Percentiles rank a stretch among this genome's conserved stretches.
Evolutionary conservation across 2,329 filamentous ascomycete genomes (phyloP).

Genomic region (Acarospora socialis): DNA sequence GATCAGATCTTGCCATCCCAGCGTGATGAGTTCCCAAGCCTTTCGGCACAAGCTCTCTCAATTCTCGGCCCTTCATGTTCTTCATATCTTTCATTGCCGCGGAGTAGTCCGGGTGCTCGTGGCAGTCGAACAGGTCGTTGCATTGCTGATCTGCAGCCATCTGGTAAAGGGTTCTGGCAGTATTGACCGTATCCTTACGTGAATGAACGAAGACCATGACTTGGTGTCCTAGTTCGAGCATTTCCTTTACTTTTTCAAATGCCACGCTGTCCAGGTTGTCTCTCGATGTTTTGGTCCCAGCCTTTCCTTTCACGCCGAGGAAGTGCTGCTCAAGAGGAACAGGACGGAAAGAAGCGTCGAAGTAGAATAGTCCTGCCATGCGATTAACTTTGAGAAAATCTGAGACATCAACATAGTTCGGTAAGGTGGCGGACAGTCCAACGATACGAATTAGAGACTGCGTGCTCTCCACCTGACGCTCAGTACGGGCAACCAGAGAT

Average conservation of each 20-base stretch:
- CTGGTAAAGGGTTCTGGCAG: slow-evolving; percentile 71
- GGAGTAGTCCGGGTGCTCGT: slow-evolving; percentile 63
- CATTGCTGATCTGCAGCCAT: slow-evolving; percentile 72
- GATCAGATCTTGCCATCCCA: slow-evolving; percentile 85
- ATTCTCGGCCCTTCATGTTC: slow-evolving; percentile 67
- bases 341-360: slow-evolving; percentile 87
- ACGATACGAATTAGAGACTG: slow-evolving; percentile 95
- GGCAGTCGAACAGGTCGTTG: slow-evolving; percentile 70
- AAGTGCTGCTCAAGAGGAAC: slow-evolving; percentile 97
- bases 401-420: slow-evolving; percentile 92
- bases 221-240: slow-evolving; percentile 85
- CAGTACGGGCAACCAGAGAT: slow-evolving; percentile 84
- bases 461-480: slow-evolving; percentile 93
- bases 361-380: slow-evolving; percentile 86
- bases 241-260: slow-evolving; percentile 89
- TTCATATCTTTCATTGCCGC: slow-evolving; percentile 73
- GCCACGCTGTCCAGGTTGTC: slow-evolving; percentile 79
- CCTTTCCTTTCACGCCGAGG: slow-evolving; percentile 85
- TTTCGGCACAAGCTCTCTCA: slow-evolving; percentile 78
- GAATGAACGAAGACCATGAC: slow-evolving; percentile 99
- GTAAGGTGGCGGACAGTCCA: slow-evolving; percentile 84
- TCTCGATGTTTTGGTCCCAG: slow-evolving; percentile 63
- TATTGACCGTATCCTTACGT: slow-evolving; percentile 80
- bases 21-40: slow-evolving; percentile 93
- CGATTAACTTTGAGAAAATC: slow-evolving; percentile 96